Evolutionary conservation across 768 basidiomycete species (phyloP).

Genomic region (Leccinum arenicola): DNA sequence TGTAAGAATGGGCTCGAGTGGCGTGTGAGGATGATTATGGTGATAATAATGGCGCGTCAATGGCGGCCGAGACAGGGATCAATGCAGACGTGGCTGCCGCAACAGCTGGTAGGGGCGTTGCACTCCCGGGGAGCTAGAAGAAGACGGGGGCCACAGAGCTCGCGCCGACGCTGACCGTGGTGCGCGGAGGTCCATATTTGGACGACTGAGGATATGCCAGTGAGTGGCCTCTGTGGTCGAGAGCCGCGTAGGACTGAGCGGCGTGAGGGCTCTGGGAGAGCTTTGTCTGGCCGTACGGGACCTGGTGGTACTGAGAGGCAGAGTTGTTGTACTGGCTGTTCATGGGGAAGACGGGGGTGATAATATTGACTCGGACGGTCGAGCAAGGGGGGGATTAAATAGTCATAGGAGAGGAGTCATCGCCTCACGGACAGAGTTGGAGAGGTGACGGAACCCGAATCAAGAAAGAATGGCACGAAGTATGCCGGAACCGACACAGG

Average conservation of each 20-base stretch:
- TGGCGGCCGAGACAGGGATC: background rate
- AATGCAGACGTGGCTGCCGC: background rate
- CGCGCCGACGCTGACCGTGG: constrained; percentile 49
- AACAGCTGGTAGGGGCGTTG: background rate
- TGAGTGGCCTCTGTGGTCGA: constrained; percentile 18
- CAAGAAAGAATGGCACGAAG: constrained; percentile 18
- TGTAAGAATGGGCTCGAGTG: background rate
- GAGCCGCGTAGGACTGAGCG: constrained; percentile 20
- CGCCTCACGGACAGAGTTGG: constrained; percentile 20
- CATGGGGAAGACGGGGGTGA: constrained; percentile 19
- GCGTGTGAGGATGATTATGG: background rate
- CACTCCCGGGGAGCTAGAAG: constrained; percentile 41
- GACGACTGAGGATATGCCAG: constrained; percentile 25
- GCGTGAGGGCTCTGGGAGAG: constrained; percentile 10
- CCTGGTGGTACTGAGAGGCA: constrained; percentile 13
- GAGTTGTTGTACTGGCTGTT: constrained; percentile 23
- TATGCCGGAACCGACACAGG: constrained; percentile 32
- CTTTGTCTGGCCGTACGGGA: constrained; percentile 21
- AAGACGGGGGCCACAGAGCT: constrained; percentile 53
- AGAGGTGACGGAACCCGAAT: constrained; percentile 17
- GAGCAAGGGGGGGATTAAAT: constrained; percentile 26
- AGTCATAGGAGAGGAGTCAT: constrained; percentile 16
- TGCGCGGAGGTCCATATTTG: constrained; percentile 21
- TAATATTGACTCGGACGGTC: background rate
- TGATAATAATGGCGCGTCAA: constrained; percentile 3